Evolutionary conservation across 805 yeast species (phyloP), one percentile per base, ranked within the genome.

Genomic region (Schizosaccharomyces pombe): DNA sequence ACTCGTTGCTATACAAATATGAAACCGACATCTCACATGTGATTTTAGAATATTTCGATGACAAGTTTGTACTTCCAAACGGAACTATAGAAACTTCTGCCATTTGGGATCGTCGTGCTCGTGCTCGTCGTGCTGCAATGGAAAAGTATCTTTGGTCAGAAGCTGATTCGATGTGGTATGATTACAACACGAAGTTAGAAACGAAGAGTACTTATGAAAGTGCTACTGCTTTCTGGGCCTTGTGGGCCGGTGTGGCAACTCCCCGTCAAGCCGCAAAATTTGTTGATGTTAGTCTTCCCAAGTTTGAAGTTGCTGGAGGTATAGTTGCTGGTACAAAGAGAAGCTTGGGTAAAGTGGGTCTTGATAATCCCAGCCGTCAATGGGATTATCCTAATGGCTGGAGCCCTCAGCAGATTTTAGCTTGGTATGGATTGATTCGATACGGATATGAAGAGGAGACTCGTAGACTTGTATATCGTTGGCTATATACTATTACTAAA

Each of bases 351-450:
- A 76, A 72, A 28, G 68, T 84, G 37, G 76, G 80, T 1, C 66
- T 82, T 16, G 72, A 75, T 47, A 71, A 85, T 61, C 95, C 94
- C n/a, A 77, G 81, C 11, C 73, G 97, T 65, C 98, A 89, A 68
- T 89, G 98, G 98, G 98, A 89, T 65, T 91, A 81, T 65, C 98
- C 98, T 1, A 85, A 70, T 63, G 97, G 97, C 1, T 89, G 98
- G 98, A 95, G 97, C 0, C 97, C 98, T 2, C 97, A 91, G 64
- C 98, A 89, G 67, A 84, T 89, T 16, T 65, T 89, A 55, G 89
- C 94, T 1, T 89, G 98, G 98, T 75, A 75, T 49, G 97, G 96
- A 0, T 71, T 89, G 33, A 61, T 65, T 30, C 75, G 78, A 54
- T 91, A 89, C 64, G 91, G 87, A 0, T 83, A 72, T 62, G 65